Percentiles rank a stretch among this genome's conserved stretches.
These are phyloP conservation scores for Colletotrichum spinosum DNA, from an alignment of 2,329 filamentous ascomycete genomes.

Conservation along the genomic window DNA sequence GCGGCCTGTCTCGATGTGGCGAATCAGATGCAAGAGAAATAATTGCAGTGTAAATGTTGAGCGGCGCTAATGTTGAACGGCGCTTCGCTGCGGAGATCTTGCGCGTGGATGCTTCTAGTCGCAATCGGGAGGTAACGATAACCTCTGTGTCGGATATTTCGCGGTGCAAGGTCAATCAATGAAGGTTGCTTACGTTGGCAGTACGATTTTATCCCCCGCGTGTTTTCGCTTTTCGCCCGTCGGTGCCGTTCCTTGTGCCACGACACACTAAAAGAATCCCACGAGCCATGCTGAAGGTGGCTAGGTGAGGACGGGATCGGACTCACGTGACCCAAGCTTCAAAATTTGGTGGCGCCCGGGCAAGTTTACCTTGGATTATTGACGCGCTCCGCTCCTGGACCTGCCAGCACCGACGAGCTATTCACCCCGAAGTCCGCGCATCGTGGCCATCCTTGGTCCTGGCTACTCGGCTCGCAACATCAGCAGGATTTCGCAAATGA, in stretches of 20 bases:
- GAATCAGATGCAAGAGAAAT: constrained; percentile 24
- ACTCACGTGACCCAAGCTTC: constrained; percentile 16
- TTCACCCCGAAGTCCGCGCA: constrained; percentile 30
- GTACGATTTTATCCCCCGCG: too few relatives aligned
- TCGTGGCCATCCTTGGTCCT: constrained; percentile 38
- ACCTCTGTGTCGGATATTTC: too few relatives aligned
- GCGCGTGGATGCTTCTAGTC: too few relatives aligned
- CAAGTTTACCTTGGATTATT: constrained; percentile 17
- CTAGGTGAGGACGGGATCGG: too few relatives aligned
- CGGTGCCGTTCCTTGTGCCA: too few relatives aligned
- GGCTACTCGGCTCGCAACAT: constrained; percentile 30
- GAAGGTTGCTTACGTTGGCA: too few relatives aligned
- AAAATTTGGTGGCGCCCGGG: constrained; percentile 25
- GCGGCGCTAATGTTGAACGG: constrained; percentile 7
- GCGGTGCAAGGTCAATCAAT: too few relatives aligned
- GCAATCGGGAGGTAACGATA: too few relatives aligned
- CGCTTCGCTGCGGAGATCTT: constrained; percentile 12
- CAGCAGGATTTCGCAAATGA: constrained; percentile 15
- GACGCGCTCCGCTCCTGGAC: constrained; percentile 32
- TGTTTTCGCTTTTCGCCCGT: too few relatives aligned
- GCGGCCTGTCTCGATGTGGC: background rate
- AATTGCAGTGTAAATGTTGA: background rate
- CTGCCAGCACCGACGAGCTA: constrained; percentile 25
- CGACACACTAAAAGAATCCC: too few relatives aligned
- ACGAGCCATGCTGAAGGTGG: too few relatives aligned